Percentiles rank a stretch among this genome's conserved stretches.
phyloP scores from a whole-genome alignment of 106 monocot species.

The Narthecium ossifragum region DNA sequence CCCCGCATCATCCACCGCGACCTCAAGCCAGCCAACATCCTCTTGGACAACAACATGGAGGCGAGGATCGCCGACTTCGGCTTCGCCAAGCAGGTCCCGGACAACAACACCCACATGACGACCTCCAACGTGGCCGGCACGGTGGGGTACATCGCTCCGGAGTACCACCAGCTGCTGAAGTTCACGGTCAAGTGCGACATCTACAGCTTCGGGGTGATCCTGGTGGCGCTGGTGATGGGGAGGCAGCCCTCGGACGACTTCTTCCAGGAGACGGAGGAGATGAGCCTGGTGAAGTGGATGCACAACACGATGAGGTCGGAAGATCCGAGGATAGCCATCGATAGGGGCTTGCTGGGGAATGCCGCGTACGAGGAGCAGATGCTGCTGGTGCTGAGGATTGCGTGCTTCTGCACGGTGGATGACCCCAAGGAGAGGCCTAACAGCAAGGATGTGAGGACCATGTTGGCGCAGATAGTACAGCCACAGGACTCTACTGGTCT shows the following conservation, averaged over 20 bases:
- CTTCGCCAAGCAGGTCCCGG: conserved; percentile 57
- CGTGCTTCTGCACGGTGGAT: conserved; percentile 56
- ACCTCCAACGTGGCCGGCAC: conserved; percentile 65
- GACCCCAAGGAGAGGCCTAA: conserved; percentile 60
- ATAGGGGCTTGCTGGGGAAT: conserved; percentile 25
- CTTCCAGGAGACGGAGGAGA: conserved; percentile 40
- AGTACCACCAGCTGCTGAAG: conserved; percentile 69
- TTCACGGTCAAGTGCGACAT: conserved; percentile 70
- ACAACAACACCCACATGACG: conserved; percentile 52
- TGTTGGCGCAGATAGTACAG: conserved; percentile 61
- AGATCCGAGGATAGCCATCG: conserved; percentile 20
- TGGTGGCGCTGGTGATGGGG: conserved; percentile 56
- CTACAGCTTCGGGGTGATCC: conserved; percentile 72
- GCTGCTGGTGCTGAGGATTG: conserved; percentile 51
- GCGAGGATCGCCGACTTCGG: conserved; percentile 73
- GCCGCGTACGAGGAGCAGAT: conserved; percentile 49
- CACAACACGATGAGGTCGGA: conserved; percentile 20
- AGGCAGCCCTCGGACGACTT: conserved; percentile 56
- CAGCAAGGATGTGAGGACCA: conserved; percentile 49
- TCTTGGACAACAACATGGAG: conserved; percentile 61
- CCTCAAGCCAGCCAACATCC: conserved; percentile 73
- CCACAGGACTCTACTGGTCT: no score
- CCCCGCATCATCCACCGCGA: conserved; percentile 72
- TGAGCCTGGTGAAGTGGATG: conserved; percentile 57
- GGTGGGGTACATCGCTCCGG: conserved; percentile 67